Evolutionary conservation across 495 filamentous ascomycete genomes (phyloP).

Genomic region (Penicillium cinerascens): DNA sequence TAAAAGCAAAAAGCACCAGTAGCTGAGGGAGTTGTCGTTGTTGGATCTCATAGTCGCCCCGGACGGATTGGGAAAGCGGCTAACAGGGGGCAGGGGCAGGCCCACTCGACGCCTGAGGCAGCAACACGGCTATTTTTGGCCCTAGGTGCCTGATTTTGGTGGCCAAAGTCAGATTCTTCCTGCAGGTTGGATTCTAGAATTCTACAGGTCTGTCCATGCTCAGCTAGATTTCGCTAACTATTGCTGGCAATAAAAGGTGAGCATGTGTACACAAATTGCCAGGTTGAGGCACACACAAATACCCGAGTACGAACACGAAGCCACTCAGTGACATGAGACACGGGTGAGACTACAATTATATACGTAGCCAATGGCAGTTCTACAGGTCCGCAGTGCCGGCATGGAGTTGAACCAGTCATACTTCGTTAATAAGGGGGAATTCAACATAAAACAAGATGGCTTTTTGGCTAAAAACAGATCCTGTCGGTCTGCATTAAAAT

Average conservation of each 20-base stretch:
- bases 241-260: not conserved
- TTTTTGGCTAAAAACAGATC: slow-evolving; percentile 47
- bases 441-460: slow-evolving; percentile 34
- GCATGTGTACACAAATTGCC: too few species aligned
- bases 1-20: not conserved
- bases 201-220: not conserved
- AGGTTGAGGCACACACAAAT: not conserved
- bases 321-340: not conserved
- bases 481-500: slow-evolving; percentile 42
- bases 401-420: slow-evolving; percentile 39
- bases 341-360: not conserved
- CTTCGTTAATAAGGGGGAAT: slow-evolving; percentile 43
- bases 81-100: slow-evolving; percentile 10
- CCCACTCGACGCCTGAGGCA: slow-evolving; percentile 16
- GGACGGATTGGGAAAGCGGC: slow-evolving; percentile 28
- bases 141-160: not conserved
- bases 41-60: slow-evolving; percentile 18
- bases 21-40: slow-evolving; percentile 11
- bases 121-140: slow-evolving; percentile 18
- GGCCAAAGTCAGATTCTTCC: not conserved
- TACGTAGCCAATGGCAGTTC: not conserved
- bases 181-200: not conserved
- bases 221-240: not conserved
- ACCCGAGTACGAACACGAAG: not conserved
- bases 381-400: slow-evolving; percentile 13